Base-by-base conservation (phyloP, 2,329 filamentous ascomycete genomes). In the Xenosphaeropsis pyriputrescens region DNA sequence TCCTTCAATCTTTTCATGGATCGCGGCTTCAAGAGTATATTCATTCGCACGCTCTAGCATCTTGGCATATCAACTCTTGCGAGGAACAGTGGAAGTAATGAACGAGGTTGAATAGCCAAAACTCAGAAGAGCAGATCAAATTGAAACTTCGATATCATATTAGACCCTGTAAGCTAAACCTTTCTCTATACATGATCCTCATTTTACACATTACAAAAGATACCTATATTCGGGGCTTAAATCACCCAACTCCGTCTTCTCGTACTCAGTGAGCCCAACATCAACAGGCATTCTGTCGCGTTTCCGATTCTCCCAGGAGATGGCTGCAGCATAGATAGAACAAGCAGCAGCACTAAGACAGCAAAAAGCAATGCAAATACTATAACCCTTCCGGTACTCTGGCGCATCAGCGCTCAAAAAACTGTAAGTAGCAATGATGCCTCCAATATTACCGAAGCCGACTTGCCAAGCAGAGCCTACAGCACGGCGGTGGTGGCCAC, bases 401-500 rank as follows among this genome's bases (percentile, higher is more conserved):
- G 83, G 84, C 2, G 71, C 70, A 53, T 94, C 85, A 37, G 63
- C 68, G 17, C 60, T 53, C 14, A 82, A 51, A 55, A 85, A 85
- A 1, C 72, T 63, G 57, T 76, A 86, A 0, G 81, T 84, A 11
- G 82, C 70, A 43, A 88, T 78, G 50, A 88, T 85, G 18, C 82
- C 83, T 32, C 82, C 82, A 29, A 85, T 74, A 49, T 86, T 88
- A 9, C 82, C 82, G 46, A 86, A 85, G 1, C 78, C 79, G 32
- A 88, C 66, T 55, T 86, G 81, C 78, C 79, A 86, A 1, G 79
- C 82, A 7, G 73, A 73, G 11, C 81, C 81, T 13, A 86, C 71
- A 7, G 75, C 68, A 32, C 81, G 67, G 3, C 80, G 69, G 40
- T 77, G 77, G 52, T 86, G 82, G 0, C 80, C 81, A 2, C 74